Percentiles rank a stretch among this genome's conserved stretches.
Conservation (phyloP, 2,329 filamentous ascomycete genomes). For the Cercospora sojina region DNA sequence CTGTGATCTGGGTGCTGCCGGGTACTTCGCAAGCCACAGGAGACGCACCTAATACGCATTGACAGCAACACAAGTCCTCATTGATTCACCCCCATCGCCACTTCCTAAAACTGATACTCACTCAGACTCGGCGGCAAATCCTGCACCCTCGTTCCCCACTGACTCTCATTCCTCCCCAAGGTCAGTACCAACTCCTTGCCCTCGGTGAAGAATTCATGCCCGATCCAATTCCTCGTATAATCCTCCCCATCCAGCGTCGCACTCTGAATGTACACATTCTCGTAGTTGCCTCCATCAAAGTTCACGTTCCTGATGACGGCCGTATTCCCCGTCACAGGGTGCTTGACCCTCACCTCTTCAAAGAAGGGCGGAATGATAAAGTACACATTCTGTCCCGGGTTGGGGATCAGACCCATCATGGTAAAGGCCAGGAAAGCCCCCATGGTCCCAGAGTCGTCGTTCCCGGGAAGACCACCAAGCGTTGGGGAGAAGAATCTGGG, state of each 20-base stretch:
- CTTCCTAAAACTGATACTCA: conserved; percentile 24
- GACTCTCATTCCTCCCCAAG: conserved; percentile 41
- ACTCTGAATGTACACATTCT: conserved; percentile 39
- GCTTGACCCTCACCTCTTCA: conserved; percentile 39
- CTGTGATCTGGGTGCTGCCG: too few relatives aligned
- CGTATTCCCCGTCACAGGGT: conserved; percentile 39
- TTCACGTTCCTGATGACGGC: conserved; percentile 42
- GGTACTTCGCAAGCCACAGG: too few relatives aligned
- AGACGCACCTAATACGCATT: too few relatives aligned
- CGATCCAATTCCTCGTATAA: conserved; percentile 45
- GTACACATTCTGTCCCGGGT: conserved; percentile 39
- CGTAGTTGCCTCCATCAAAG: conserved; percentile 40
- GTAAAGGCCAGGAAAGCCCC: conserved; percentile 43
- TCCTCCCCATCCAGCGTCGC: conserved; percentile 41
- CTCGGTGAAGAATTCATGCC: conserved; percentile 43
- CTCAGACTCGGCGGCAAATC: conserved; percentile 37
- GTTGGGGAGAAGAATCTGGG: conserved; percentile 42
- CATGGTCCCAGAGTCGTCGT: conserved; percentile 40
- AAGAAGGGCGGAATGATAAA: conserved; percentile 47
- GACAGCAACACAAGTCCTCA: too few relatives aligned
- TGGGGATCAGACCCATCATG: conserved; percentile 43
- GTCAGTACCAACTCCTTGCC: conserved; percentile 42
- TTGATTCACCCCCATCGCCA: not conserved
- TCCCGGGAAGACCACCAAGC: conserved; percentile 37
- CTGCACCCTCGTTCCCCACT: conserved; percentile 31